Base-by-base conservation (phyloP, 2,329 filamentous ascomycete species). In the Aspergillus ustus region DNA sequence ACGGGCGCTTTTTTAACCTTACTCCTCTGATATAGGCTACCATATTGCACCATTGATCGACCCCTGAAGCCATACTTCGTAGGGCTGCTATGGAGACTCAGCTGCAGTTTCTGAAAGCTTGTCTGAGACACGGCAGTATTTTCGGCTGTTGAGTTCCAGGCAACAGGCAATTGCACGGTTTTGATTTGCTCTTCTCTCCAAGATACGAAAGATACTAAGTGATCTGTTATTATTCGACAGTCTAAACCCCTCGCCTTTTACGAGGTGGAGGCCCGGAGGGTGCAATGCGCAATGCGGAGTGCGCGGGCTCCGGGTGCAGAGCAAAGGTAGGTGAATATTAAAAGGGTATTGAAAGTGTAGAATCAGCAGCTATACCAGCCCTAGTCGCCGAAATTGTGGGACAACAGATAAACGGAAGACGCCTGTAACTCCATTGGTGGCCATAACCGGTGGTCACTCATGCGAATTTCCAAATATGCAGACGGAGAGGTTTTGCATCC, bases 71-170 rank as follows among this genome's bases (percentile, higher is more conserved):
- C 50, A 60, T 55, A 55, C 31, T 57, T 45, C 22, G 54, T 58
- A 62, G 62, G 62, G 48, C 57, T 55, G 51, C 28, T 54, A 46
- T 63, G 55, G 46, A 37, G 54, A 57, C 45, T 20, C 54, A 22
- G n/a, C 15, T 40, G 34, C 34, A 25, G 37, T 29, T 44, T 44
- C 28, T 59, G 48, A 55, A 62, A 63, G 60, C 61, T 63, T 67
- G 65, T 64, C 61, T 61, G 53, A 63, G 55, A 65, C 65, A 62
- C 71, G 72, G 72, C 72, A 75, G 49, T 65, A 54, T 59, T 66
- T 63, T 73, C 71, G 73, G 73, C 69, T 73, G 66, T 72, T 73
- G 61, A 57, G 25, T 46, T 20, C 51, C 40, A 60, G 61, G 61
- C 59, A 63, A 50, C 61, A 62, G 44, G 56, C 46, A 45, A 52